Evolutionary conservation across 1,139 yeast genomes (phyloP), one percentile per base, ranked within the genome.

Genomic region (Blastobotrys niveus): DNA sequence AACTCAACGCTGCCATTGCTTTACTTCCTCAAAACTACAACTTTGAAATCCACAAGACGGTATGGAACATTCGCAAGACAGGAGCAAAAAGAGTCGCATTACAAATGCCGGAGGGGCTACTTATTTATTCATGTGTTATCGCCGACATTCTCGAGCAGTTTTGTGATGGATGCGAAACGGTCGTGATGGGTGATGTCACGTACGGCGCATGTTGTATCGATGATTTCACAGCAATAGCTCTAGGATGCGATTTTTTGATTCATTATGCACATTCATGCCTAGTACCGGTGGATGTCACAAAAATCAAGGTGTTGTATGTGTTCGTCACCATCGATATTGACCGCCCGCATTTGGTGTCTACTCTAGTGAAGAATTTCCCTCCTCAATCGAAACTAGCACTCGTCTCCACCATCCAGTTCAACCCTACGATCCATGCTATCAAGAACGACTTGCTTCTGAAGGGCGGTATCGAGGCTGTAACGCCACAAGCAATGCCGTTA

Each of bases 121-220:
- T 91, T 44, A 83, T 91, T 2, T 91, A 89, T 62, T 81, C 97
- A 1, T 73, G 94, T 51, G 76, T 91, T 35, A 79, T 91, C 17
- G 74, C 95, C 2, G 99, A 91, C 63, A 91, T 91, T 25, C 63
- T 91, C 32, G 96, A 88, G 60, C 96, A 89, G 63, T 89, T 91
- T 58, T 88, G 96, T 60, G 67, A 70, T 5, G n/a, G n/a, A n/a
- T 91, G 83, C 41, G 96, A 89, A 58, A 85, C 91, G 0, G 72
- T 93, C 1, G 94, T 91, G 4, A 93, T 91, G 98, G 99, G 99
- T 2, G 99, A 91, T 64, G 98, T 91, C 0, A 87, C 96, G 0
- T 91, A 91, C 59, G 99, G 99, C 27, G 99, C 99, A 0, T 91
- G 99, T 61, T 91, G 99, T 65, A 88, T 91, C 43, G 99, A 91